Evolutionary conservation across 2,329 filamentous ascomycete species (phyloP), one percentile per base, ranked within the genome.

Genomic region (Xylaria sp.): DNA sequence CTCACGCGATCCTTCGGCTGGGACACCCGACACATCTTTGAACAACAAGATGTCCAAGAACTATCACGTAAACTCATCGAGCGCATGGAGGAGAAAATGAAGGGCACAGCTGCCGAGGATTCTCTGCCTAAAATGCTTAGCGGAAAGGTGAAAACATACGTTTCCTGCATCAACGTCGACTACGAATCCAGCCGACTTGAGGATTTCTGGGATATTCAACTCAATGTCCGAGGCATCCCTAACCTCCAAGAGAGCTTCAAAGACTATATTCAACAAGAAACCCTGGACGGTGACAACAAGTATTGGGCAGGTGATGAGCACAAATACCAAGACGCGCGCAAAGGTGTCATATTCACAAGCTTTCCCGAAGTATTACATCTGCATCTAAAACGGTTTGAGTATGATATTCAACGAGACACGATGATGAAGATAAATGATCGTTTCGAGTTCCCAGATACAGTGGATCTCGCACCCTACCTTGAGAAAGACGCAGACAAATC

Each of bases 381-480:
- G 51, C 96, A 99, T 80, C 87, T 99, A 69, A 98, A 98, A 83
- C 92, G 96, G 62, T 99, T 99, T 80, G 94, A 99, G 80, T 99
- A 99, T 82, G 96, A 99, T 81, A 92, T 98, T 76, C 92, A 97
- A 74, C 90, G 93, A 75, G 95, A 98, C 78, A 94, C 94, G 72
- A 98, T 98, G 93, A 98, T 97, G 92, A 99, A 99, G 83, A 94
- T 99, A 79, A 97, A 97, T 76, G 94, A 97, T 76, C 90, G 93
- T 66, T 95, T 96, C 82, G 94, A 97, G 77, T 97, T 96, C 73
- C 94, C 93, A 0, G 93, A 97, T 69, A 83, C 88, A 66, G 94
- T 94, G 76, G 93, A 97, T 78, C 93, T 94, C 7, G 86, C 92
- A 0, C 94, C 94, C 0, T 99, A 96, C 78, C 88, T 99, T 23